Conservation (phyloP, 2,329 filamentous ascomycete species). For the Byssothecium circinans region DNA sequence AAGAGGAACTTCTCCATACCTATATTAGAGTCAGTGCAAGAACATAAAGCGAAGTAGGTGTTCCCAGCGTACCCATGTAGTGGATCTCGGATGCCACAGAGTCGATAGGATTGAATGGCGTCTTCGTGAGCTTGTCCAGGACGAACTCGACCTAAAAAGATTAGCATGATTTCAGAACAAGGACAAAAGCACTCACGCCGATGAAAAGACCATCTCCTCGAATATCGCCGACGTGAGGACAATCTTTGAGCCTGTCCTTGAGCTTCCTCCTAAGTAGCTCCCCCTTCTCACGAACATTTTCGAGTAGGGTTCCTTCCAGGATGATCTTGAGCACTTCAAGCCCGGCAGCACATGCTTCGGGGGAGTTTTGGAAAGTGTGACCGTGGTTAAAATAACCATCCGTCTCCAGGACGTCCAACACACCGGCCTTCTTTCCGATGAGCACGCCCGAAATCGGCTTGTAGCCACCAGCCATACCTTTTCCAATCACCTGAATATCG, state of each 20-base stretch:
- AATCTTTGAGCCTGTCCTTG: conserved; percentile 45
- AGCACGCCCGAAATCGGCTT: conserved; percentile 64
- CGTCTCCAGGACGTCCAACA: conserved; percentile 48
- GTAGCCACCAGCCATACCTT: conserved; percentile 67
- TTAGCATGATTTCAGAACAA: background rate
- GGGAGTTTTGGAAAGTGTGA: conserved; percentile 66
- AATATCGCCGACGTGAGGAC: conserved; percentile 61
- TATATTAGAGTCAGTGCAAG: background rate
- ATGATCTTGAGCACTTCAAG: conserved; percentile 65
- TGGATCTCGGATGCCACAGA: conserved; percentile 54
- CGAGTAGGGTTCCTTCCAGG: conserved; percentile 57
- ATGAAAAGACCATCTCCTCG: conserved; percentile 63
- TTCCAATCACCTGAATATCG: conserved; percentile 68
- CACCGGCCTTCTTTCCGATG: conserved; percentile 53
- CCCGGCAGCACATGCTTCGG: conserved; percentile 61
- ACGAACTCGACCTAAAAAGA: conserved; percentile 60
- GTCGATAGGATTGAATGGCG: conserved; percentile 53
- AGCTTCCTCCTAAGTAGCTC: conserved; percentile 50
- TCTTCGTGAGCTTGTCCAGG: conserved; percentile 56
- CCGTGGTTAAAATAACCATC: conserved; percentile 59
- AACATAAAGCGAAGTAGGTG: conserved; percentile 2
- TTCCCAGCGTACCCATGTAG: conserved; percentile 49
- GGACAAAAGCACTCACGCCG: conserved; percentile 47
- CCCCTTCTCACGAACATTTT: conserved; percentile 61
- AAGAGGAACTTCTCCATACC: conserved; percentile 48